These are phyloP conservation scores for Agastache rugosa DNA, from an alignment of 257 asterid species.

Conservation along the genomic window DNA sequence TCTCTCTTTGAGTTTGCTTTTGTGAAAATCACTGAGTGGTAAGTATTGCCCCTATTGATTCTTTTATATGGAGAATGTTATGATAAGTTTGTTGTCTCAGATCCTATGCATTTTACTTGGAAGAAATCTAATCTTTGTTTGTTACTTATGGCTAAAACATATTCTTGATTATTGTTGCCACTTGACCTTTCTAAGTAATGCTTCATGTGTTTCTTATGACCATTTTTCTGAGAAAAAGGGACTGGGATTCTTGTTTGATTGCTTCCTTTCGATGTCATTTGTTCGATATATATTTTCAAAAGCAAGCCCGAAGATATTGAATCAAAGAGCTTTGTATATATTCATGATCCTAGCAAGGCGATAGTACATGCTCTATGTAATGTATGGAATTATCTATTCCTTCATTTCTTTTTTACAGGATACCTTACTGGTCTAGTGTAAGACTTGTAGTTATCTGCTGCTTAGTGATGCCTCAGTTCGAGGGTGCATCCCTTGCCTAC, in stretches of 20 bases:
- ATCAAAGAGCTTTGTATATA: too few relatives aligned
- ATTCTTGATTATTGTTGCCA: too few relatives aligned
- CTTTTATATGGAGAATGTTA: neutral
- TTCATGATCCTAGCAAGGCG: too few relatives aligned
- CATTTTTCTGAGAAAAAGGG: too few relatives aligned
- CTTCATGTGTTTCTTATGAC: neutral
- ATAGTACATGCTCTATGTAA: neutral
- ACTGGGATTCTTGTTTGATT: too few relatives aligned
- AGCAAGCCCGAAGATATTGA: too few relatives aligned
- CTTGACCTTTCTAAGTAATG: neutral
- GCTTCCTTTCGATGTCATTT: too few relatives aligned
- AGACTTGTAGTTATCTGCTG: conserved; percentile 37
- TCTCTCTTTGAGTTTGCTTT: conserved; percentile 49
- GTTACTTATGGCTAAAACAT: too few relatives aligned
- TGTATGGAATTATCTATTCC: neutral
- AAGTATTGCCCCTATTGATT: conserved; percentile 4
- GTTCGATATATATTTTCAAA: too few relatives aligned
- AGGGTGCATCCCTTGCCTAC: conserved; percentile 44
- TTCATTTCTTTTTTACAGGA: conserved; percentile 43
- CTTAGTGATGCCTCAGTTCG: conserved; percentile 50
- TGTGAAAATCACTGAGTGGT: conserved; percentile 44
- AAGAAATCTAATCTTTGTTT: neutral
- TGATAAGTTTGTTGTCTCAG: neutral
- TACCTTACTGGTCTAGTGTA: conserved; percentile 49
- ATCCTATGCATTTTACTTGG: neutral